Evolutionary conservation across 352 stramenopile species (phyloP).

Genomic region (Globisporangium takayamanum): DNA sequence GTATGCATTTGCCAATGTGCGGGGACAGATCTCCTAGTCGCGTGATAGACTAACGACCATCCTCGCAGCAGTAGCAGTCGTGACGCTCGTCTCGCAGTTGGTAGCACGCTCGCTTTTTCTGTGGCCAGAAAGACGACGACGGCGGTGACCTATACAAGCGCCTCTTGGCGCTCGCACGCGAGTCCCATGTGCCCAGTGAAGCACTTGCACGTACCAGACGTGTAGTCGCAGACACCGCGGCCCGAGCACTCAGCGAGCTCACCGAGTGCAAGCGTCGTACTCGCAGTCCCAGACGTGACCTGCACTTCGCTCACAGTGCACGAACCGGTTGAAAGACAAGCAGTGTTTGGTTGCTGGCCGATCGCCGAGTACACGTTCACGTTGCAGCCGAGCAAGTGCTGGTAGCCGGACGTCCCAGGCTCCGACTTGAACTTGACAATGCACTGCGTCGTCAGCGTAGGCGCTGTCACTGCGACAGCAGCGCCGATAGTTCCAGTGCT

Average conservation of each 20-base stretch:
- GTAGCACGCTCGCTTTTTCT: no score
- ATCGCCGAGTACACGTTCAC: slow-evolving; percentile 17
- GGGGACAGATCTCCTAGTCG: no score
- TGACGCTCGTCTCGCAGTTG: not conserved
- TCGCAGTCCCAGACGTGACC: not conserved
- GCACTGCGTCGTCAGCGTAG: slow-evolving; percentile 16
- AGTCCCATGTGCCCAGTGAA: slow-evolving; percentile 70
- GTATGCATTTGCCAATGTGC: not conserved
- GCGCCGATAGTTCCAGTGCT: slow-evolving; percentile 4
- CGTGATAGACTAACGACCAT: not conserved
- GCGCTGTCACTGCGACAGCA: not conserved
- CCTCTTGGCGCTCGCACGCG: slow-evolving; percentile 65
- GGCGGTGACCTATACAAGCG: slow-evolving; percentile 24
- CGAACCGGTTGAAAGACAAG: not conserved
- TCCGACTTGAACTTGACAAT: slow-evolving; percentile 41
- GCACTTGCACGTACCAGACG: slow-evolving; percentile 50
- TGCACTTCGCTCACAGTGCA: slow-evolving; percentile 39
- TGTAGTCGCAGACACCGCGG: slow-evolving; percentile 50
- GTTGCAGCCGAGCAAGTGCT: slow-evolving; percentile 50
- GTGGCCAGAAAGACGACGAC: no score
- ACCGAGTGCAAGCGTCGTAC: slow-evolving; percentile 20
- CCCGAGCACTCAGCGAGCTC: slow-evolving; percentile 56
- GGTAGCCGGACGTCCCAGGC: slow-evolving; percentile 46
- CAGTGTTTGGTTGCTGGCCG: slow-evolving; percentile 35
- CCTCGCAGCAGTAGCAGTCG: not conserved